Conservation (phyloP, 176 grass and related monocot genomes). For the Eleusine indica region DNA sequence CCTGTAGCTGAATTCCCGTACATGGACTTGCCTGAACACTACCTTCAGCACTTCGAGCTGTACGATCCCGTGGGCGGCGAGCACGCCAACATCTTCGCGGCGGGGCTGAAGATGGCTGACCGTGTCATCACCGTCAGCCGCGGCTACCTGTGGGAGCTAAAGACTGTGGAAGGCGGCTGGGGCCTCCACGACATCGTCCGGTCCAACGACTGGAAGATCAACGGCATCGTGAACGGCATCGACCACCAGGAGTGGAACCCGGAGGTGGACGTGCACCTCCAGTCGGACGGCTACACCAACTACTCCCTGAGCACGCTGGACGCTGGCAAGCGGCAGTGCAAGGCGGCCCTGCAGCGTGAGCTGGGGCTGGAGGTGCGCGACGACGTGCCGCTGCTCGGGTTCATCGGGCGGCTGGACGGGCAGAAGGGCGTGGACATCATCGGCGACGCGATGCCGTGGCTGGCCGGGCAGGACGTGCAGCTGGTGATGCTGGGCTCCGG, state of each 20-base stretch:
- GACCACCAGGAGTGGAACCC: conserved; percentile 81
- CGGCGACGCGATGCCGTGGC: conserved; percentile 84
- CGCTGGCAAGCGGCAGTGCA: conserved; percentile 69
- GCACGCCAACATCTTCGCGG: conserved; percentile 85
- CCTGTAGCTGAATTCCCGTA: conserved; percentile 66
- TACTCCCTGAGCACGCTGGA: conserved; percentile 63
- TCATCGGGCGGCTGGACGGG: conserved; percentile 80
- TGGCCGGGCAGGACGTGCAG: conserved; percentile 83
- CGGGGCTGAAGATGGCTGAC: conserved; percentile 77
- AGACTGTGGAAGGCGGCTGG: conserved; percentile 90
- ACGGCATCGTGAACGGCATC: conserved; percentile 96
- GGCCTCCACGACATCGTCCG: conserved; percentile 83
- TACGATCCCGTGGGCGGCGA: conserved; percentile 84
- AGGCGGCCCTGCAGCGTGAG: conserved; percentile 82
- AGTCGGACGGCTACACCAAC: conserved; percentile 82
- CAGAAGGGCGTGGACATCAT: conserved; percentile 97
- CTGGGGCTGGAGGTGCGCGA: conserved; percentile 56
- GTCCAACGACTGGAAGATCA: conserved; percentile 69
- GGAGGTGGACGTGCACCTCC: conserved; percentile 63
- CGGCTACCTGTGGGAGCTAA: conserved; percentile 86
- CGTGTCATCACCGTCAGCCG: conserved; percentile 78
- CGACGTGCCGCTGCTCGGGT: conserved; percentile 71
- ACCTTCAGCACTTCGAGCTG: conserved; percentile 75
- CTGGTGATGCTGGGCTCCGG: conserved; percentile 84
- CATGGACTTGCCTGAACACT: conserved; percentile 70